These are phyloP conservation scores for Ajuga reptans DNA, from an alignment of 305 asterid genomes.

Conservation along the genomic window DNA sequence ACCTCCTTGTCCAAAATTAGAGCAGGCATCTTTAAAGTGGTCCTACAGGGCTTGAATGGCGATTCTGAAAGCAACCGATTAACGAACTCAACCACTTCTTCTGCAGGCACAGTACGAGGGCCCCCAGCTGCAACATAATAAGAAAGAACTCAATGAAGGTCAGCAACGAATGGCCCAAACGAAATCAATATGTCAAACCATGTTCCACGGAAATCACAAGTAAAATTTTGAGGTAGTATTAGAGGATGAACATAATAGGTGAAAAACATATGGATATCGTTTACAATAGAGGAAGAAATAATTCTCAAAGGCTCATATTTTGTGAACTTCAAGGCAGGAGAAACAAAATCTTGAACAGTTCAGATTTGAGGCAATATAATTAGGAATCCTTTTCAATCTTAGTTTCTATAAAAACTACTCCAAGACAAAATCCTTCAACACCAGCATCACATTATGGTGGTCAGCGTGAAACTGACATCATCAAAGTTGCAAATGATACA, in stretches of 20 bases:
- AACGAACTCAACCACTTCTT: constrained; percentile 47
- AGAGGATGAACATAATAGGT: not conserved
- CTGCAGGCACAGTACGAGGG: constrained; percentile 41
- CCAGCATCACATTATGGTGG: not conserved
- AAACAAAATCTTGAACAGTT: not conserved
- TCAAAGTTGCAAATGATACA: not conserved
- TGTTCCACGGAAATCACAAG: not conserved
- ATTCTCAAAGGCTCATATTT: not conserved
- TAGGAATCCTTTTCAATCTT: not conserved
- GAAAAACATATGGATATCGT: not conserved
- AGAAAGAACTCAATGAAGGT: constrained; percentile 5
- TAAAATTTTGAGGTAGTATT: not conserved
- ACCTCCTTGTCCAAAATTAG: constrained; percentile 66
- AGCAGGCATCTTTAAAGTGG: constrained; percentile 77
- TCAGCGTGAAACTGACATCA: not conserved
- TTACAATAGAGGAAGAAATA: not conserved
- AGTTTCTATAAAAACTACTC: not conserved
- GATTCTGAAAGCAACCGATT: constrained; percentile 52
- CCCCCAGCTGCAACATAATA: constrained; percentile 54
- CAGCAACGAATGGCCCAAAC: constrained; percentile 14
- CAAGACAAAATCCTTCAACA: not conserved
- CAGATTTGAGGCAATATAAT: not conserved
- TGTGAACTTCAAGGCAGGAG: not conserved
- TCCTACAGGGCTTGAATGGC: constrained; percentile 55
- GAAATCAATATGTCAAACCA: constrained; percentile 14